Evolutionary conservation across 306 rosid genomes (phyloP).

Genomic region (Styphnolobium japonicum): DNA sequence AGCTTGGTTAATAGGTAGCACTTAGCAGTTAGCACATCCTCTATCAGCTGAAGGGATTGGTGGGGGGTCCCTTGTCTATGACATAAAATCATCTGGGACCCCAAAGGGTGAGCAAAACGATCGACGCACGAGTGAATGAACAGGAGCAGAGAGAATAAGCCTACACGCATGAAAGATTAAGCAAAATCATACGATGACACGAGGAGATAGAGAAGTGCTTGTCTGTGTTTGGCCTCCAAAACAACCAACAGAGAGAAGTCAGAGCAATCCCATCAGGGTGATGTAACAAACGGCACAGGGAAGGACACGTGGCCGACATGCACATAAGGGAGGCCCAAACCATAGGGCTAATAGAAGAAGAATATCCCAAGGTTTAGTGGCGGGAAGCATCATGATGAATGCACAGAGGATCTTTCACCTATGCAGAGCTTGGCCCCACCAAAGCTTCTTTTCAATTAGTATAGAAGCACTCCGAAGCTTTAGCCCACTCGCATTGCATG

Average conservation of each 20-base stretch:
- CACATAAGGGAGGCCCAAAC: constrained; percentile 31
- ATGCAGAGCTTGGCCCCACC: constrained; percentile 28
- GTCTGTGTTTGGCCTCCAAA: constrained; percentile 45
- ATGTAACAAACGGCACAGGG: constrained; percentile 46
- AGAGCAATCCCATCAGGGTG: constrained; percentile 37
- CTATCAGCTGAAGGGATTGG: constrained; percentile 23
- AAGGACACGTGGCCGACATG: constrained; percentile 70
- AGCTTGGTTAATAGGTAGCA: not conserved
- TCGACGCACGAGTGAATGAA: constrained; percentile 33
- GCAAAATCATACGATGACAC: not conserved
- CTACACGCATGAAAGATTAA: constrained; percentile 32
- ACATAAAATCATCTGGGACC: constrained; percentile 24
- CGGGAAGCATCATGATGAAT: constrained; percentile 62
- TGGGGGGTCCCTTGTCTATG: constrained; percentile 18
- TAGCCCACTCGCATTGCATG: constrained; percentile 56
- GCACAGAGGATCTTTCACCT: constrained; percentile 44
- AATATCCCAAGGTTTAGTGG: constrained; percentile 63
- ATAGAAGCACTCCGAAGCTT: constrained; percentile 37
- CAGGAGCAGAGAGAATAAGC: not conserved
- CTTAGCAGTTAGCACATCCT: constrained; percentile 14
- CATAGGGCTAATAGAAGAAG: constrained; percentile 40
- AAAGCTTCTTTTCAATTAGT: constrained; percentile 37
- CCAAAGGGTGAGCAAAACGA: not conserved
- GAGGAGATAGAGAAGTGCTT: constrained; percentile 11
- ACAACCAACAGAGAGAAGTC: constrained; percentile 40